These are phyloP conservation scores for Ophiostoma pallidulum DNA, from an alignment of 2,329 filamentous ascomycete genomes.

Conservation along the genomic window DNA sequence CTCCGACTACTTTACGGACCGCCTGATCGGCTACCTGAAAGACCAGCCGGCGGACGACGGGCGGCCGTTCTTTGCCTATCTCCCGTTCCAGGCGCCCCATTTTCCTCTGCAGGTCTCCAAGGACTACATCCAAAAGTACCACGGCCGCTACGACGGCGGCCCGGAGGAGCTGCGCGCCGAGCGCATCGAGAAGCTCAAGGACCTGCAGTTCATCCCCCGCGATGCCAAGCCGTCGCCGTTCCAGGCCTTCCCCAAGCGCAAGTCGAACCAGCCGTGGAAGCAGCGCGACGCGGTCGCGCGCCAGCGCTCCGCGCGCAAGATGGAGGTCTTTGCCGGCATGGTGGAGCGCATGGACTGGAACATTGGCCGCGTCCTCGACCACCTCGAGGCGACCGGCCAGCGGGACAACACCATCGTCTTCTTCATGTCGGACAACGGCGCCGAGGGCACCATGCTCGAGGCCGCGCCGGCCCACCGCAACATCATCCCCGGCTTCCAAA, in stretches of 20 bases:
- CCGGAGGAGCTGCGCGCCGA: conserved; percentile 49
- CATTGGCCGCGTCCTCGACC: conserved; percentile 49
- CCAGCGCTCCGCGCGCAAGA: conserved; percentile 40
- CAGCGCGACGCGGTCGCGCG: too few species aligned
- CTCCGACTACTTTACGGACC: conserved; percentile 41
- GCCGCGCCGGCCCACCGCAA: conserved; percentile 28
- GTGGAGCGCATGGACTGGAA: conserved; percentile 53
- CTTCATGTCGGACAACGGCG: conserved; percentile 15
- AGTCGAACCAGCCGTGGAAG: too few species aligned
- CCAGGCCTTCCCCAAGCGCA: too few species aligned
- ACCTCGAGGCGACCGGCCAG: conserved; percentile 46
- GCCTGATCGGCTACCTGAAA: conserved; percentile 39
- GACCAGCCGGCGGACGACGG: neutral
- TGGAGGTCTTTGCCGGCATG: conserved; percentile 57
- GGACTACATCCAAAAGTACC: conserved; percentile 47
- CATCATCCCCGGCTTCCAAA: too few species aligned
- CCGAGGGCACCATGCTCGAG: conserved; percentile 12
- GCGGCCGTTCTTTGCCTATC: conserved; percentile 26
- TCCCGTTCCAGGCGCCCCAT: conserved; percentile 53
- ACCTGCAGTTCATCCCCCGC: too few species aligned
- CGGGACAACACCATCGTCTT: conserved; percentile 44
- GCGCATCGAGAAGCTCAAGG: too few species aligned
- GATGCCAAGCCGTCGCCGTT: too few species aligned
- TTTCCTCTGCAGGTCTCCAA: conserved; percentile 53
- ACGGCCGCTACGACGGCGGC: conserved; percentile 50